Evolutionary conservation across 2,329 filamentous ascomycete genomes (phyloP), one percentile per base, ranked within the genome.

Genomic region (Exserohilum turcica): DNA sequence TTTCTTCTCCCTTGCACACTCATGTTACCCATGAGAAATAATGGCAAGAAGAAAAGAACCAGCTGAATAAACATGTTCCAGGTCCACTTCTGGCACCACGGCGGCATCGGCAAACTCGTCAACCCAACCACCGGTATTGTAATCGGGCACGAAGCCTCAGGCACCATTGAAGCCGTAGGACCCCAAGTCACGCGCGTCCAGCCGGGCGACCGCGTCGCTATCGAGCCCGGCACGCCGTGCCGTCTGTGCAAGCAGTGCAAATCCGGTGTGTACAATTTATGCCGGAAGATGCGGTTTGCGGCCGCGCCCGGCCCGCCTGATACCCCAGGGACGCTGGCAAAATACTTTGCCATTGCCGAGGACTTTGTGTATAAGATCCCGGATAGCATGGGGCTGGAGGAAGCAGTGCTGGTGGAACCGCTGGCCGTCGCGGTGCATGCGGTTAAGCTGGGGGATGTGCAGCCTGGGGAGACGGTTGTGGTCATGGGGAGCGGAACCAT

Each of bases 61-160:
- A n/a, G 12, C 12, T 33, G 12, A 16, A 48, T 19, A 42, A n/a
- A 21, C 33, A 29, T 19, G 19, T 4, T 4, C 24, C 18, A 71
- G 67, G 88, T 97, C 47, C 93, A 97, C 79, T 97, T 97, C 81
- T 97, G 92, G 93, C 89, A 94, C 72, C 88, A 89, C 39, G 93
- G 93, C 64, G 90, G 89, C 78, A 97, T 97, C 72, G 92, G 92
- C 13, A 92, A 92, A 61, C 94, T 40, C 16, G 47, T 68, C 95
- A 90, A 87, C 95, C 64, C 92, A 93, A 31, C 82, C 82, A 62
- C 88, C 82, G 71, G 88, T 90, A 75, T 92, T 73, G 90, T 96
- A 66, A 87, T 97, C 38, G 93, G 93, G 64, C 93, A 97, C 80
- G 93, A 97, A 79, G 93, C 91, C 38, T 89, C 91, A 2, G 93